phyloP scores from a whole-genome alignment of 2,329 filamentous ascomycete species.

The Pseudocercospora cruenta region DNA sequence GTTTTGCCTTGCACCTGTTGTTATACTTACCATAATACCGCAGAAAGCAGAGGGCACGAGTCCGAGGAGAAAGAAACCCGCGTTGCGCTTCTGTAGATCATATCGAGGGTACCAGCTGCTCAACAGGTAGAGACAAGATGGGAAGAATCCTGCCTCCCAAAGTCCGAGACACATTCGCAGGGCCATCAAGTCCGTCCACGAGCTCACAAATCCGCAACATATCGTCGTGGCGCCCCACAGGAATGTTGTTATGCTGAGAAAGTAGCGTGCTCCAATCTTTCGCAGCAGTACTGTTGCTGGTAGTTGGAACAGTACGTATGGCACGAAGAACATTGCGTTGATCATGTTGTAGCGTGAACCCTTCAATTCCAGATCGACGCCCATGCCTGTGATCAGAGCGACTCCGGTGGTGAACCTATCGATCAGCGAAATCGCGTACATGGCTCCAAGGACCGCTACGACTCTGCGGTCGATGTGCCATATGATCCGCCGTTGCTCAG shows the following conservation, averaged over 20 bases:
- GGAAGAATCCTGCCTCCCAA: conserved; percentile 19
- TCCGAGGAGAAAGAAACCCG: conserved; percentile 29
- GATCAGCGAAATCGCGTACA: conserved; percentile 6
- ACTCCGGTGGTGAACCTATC: not conserved
- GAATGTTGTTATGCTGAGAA: not conserved
- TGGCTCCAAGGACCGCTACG: not conserved
- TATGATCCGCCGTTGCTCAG: not conserved
- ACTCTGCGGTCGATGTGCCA: conserved; percentile 5
- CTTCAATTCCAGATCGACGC: not conserved
- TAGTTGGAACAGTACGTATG: not conserved
- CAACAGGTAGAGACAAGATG: conserved; percentile 44
- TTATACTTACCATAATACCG: conserved; percentile 46
- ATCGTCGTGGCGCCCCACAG: conserved; percentile 8
- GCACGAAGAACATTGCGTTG: conserved; percentile 8
- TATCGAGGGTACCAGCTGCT: conserved; percentile 52
- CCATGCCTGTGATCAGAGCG: conserved; percentile 9
- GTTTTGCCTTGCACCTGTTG: no score
- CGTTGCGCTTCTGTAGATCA: conserved; percentile 43
- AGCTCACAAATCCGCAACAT: not conserved
- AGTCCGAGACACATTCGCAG: conserved; percentile 6
- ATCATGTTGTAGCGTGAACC: conserved; percentile 8
- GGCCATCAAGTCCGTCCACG: not conserved
- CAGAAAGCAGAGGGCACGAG: conserved; percentile 54
- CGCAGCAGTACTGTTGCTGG: conserved; percentile 4
- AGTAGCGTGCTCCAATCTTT: not conserved